A percentile compares a stretch with the other conserved stretches of the same genome.
These are phyloP conservation scores for Blastocrithidia nonstop DNA, from an alignment of 208 protist species.

Conservation along the genomic window DNA sequence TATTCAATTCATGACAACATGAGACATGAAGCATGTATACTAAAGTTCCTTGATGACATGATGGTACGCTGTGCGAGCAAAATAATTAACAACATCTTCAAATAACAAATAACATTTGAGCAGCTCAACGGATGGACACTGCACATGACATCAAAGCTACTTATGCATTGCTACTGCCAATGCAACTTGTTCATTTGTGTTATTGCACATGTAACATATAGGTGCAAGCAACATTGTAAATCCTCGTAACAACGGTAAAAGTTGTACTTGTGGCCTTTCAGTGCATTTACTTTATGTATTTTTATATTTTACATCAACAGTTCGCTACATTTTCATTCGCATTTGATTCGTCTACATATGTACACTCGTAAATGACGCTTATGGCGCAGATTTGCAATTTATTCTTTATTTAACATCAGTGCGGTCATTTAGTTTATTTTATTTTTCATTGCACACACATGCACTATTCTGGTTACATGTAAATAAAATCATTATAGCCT, in stretches of 20 bases:
- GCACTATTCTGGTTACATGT: too few species aligned
- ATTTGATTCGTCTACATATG: too few species aligned
- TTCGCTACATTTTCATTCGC: too few species aligned
- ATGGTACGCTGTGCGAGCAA: slow-evolving; percentile 43
- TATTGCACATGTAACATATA: slow-evolving; percentile 65
- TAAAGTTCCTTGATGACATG: slow-evolving; percentile 45
- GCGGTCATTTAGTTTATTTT: too few species aligned
- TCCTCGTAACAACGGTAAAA: slow-evolving; percentile 35
- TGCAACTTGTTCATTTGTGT: slow-evolving; percentile 75
- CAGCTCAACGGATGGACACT: slow-evolving; percentile 75
- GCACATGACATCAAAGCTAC: slow-evolving; percentile 67
- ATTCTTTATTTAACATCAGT: too few species aligned
- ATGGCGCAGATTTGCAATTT: too few species aligned
- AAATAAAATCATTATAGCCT: too few species aligned
- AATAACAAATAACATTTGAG: slow-evolving; percentile 69
- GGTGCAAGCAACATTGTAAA: slow-evolving; percentile 48
- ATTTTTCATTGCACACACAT: too few species aligned
- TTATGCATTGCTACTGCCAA: slow-evolving; percentile 42
- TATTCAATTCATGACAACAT: slow-evolving; percentile 58
- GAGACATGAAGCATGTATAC: slow-evolving; percentile 41
- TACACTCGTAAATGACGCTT: too few species aligned
- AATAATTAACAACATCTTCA: slow-evolving; percentile 36
- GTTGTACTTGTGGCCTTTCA: slow-evolving; percentile 28
- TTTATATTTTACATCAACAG: too few species aligned
- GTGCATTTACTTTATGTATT: slow-evolving; percentile 42